Conservation (phyloP, 2,329 filamentous ascomycete species). For the Nakataea oryzae region DNA sequence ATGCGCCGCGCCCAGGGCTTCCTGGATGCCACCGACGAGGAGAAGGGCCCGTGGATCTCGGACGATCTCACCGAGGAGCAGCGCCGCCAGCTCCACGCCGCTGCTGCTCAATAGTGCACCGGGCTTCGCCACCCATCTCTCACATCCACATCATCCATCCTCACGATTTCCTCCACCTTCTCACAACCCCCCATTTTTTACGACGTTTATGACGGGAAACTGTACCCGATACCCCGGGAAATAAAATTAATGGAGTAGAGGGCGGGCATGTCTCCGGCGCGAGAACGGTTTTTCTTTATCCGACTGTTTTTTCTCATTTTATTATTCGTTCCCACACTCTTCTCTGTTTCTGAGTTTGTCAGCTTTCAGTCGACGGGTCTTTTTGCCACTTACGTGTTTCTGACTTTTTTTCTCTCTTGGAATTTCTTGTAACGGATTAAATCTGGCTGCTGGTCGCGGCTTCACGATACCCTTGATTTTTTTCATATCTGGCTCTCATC, state of each 20-base stretch:
- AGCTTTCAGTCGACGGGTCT: constrained; percentile 1
- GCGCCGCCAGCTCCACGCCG: constrained; percentile 10
- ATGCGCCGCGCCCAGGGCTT: constrained; percentile 81
- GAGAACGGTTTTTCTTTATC: neutral
- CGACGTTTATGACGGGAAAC: neutral
- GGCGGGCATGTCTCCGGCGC: neutral
- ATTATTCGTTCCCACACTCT: neutral
- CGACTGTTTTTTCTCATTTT: neutral
- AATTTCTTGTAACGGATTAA: neutral
- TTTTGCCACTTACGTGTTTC: neutral
- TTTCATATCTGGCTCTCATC: constrained; percentile 4
- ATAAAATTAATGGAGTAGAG: constrained; percentile 1
- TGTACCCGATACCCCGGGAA: neutral
- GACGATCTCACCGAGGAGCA: constrained; percentile 58
- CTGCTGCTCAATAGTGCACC: neutral
- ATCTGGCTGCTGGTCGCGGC: neutral
- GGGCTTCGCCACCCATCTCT: neutral
- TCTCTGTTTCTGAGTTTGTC: neutral
- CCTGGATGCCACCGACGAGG: constrained; percentile 67
- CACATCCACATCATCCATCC: no score
- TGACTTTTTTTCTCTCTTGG: constrained; percentile 1
- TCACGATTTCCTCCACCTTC: neutral
- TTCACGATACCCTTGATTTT: constrained; percentile 15
- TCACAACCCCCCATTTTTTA: neutral
- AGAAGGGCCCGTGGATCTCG: constrained; percentile 76